A percentile compares a stretch with the other conserved stretches of the same genome.
Evolutionary conservation across 176 grass and related monocot genomes (phyloP).

Genomic region (Zea mays): Zm-B73-REFERENCE-NAM-5.0 NC_050101.1:128514001-128514500

Average conservation of each 20-base stretch:
- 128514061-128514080: background rate
- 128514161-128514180: conserved; percentile 25
- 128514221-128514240: conserved; percentile 14
- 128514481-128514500: background rate
- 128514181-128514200: background rate
- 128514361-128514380: conserved; percentile 24
- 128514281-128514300: conserved; percentile 26
- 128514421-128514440: conserved; percentile 34
- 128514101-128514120: conserved; percentile 20
- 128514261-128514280: background rate
- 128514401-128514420: conserved; percentile 77
- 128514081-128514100: conserved; percentile 21
- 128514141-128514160: background rate
- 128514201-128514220: no score
- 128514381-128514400: conserved; percentile 78
- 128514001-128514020: no score
- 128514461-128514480: background rate
- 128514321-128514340: conserved; percentile 33
- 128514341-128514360: conserved; percentile 21
- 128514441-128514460: background rate
- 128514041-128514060: background rate
- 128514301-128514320: background rate
- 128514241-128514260: background rate
- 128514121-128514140: background rate
- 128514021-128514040: background rate